Base-by-base conservation (phyloP, 139 green algal species). In the Raphidocelis subcapitata region DNA sequence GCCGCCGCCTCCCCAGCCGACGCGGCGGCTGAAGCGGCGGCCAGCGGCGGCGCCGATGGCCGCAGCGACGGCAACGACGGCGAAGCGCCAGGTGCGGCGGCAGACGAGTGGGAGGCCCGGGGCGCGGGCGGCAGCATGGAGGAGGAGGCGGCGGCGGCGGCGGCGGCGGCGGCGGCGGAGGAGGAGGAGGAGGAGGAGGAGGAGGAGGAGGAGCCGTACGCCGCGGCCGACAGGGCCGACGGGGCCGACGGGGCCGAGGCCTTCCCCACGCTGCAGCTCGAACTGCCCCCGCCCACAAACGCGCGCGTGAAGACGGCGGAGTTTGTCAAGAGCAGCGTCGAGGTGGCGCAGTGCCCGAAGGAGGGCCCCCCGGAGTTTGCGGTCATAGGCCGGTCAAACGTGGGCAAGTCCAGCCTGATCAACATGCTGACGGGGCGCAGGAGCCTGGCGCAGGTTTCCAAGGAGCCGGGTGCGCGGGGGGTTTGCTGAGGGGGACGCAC, bases 401-500 rank as follows among this genome's bases (percentile, higher is more conserved):
- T 99, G n/a, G 95, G 95, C 65, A 99, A 99, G 80, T 97, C 89
- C 3, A 97, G 89, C 1, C 85, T 99, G 5, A 98, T 99, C 77
- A 99, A 99, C 85, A 80, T 96, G 80, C 69, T 99, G 33, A 97
- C 94, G 4, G 77, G 79, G 12, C 77, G 82, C 23, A 90, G 84
- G 35, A 65, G 79, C 24, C 82, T 98, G 28, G 94, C 94, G 2
- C 80, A 90, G 79, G 89, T 96, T 1, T 99, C 95, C 5, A 99
- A 98, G 65, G 89, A 90, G 51, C 94, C 94, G 66, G 93, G 93
- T 97, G 41, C 20, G 80, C 47, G 24, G 1, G 33, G 15, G 33
- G 4, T 4, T 67, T 29, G 20, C 32, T 12, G n/a, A 1, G 26
- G 47, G 12, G 5, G 32, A 44, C 26, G 31, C 68, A 56, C n/a